Base-by-base conservation (phyloP, 805 yeast species). In the Lachancea lanzarotensis region DNA sequence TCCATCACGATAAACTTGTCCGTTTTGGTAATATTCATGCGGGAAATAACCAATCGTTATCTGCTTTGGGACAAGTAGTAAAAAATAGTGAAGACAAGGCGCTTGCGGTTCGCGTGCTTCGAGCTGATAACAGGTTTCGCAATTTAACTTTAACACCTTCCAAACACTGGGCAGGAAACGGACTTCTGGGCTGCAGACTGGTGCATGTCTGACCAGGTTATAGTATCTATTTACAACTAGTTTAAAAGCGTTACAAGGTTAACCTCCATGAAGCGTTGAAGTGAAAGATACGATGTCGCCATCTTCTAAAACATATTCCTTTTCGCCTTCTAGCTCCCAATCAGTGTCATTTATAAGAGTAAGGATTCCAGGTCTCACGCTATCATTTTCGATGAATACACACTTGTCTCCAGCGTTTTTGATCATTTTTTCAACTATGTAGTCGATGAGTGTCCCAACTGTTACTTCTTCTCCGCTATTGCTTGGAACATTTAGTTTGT, bases 261-360 rank as follows among this genome's bases (percentile, higher is more conserved):
- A 91, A 38, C 98, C 98, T 3, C 98, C 98, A 56, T 91, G 98
- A 49, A 91, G 69, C 3, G 98, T 93, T 35, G 95, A 84, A 1
- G 97, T 91, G 57, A 91, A 91, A 2, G 95, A 79, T 33, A 91
- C 74, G 18, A 78, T 72, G 63, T 91, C 98, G 11, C 84, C 82
- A 39, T 75, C 67, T 62, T 86, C 84, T 13, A 93, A 62, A n/a
- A 72, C 78, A 57, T 89, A 89, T 9, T 78, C 83, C 54, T 86
- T 89, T 63, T 82, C 89, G 10, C 88, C 98, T 62, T 89, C 95
- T 12, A 91, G 66, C 58, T 91, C 98, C 98, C 98, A 91, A 67
- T 91, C 98, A 0, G 95, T 81, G 60, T 91, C 98, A 59, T 91
- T 91, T 50, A 91, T 84, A 45, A 91, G 72, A 9, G 93, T 96